These are phyloP conservation scores for Sclerotinia trifoliorum DNA, from an alignment of 2,329 filamentous ascomycete genomes.

Conservation along the genomic window DNA sequence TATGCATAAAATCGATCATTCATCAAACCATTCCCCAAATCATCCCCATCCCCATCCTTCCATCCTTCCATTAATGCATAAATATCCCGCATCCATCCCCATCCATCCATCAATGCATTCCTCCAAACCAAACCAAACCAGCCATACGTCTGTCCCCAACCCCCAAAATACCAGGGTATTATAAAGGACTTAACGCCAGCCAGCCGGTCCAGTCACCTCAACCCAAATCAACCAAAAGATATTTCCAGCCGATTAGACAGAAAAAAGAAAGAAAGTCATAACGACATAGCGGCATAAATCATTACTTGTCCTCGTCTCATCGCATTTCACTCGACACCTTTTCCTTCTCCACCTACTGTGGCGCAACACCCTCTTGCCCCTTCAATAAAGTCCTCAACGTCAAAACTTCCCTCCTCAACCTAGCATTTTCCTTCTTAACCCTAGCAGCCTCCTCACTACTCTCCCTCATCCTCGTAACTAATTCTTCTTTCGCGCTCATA, in stretches of 20 bases:
- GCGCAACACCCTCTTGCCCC: conserved; percentile 23
- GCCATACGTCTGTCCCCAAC: not conserved
- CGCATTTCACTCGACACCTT: not conserved
- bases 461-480: conserved; percentile 69
- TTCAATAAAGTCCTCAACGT: conserved; percentile 34
- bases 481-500: conserved; percentile 75
- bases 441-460: conserved; percentile 73
- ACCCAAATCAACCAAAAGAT: not conserved
- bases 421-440: conserved; percentile 80
- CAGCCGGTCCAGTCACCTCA: conserved; percentile 1
- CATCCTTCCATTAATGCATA: not conserved
- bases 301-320: conserved; percentile 1
- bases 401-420: conserved; percentile 78
- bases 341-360: not conserved
- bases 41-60: not conserved
- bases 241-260: not conserved
- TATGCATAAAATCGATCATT: not conserved
- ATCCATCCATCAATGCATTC: not conserved
- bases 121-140: not conserved
- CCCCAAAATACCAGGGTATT: conserved; percentile 4
- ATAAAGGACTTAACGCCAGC: conserved; percentile 8
- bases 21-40: not conserved
- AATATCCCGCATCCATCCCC: too few species aligned
- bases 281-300: conserved; percentile 18
- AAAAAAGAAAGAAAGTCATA: conserved; percentile 12